Evolutionary conservation across 495 filamentous ascomycete species (phyloP), one percentile per base, ranked within the genome.

Genomic region (Aspergillus biplanus): DNA sequence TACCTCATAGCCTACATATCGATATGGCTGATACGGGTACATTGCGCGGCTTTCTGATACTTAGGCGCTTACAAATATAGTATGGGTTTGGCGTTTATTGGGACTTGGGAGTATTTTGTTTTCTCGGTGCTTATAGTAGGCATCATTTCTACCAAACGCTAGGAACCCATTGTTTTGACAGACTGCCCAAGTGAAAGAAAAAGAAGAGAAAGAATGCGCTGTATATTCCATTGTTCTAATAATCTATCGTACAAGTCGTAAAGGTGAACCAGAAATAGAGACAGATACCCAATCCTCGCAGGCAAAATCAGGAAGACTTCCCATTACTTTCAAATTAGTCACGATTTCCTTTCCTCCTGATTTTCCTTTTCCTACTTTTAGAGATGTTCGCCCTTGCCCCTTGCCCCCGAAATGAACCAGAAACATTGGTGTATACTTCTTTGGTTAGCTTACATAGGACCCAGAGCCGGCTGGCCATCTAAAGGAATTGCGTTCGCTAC

Each of bases 401-500:
- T 44, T 44, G 0, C 39, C n/a, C 2, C 11, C 21, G 15, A 50
- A 18, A 59, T 13, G 11, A 16, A 34, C 6, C 50, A 33, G n/a
- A 16, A 32, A 33, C 3, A 32, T n/a, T 15, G 37, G 18, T 21
- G 39, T 48, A 1, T 39, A 11, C 8, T 6, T 44, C 39, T 4
- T 44, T 18, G 13, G 6, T 12, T 11, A 21, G 18, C 13, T n/a
- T 48, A 54, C 27, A 49, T 37, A 33, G 52, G 42, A 39, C n/a
- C 62, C 44, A 56, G 47, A 9, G 52, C 49, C 5, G 64, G 46
- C 18, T 64, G 57, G 11, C 62, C 58, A 55, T 72, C 63, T 52
- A 71, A 27, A 46, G 69, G 65, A 58, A 78, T 73, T 6, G 75
- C 64, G 42, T 78, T 73, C 33, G 68, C 56, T 15, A 70, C 71